Conservation (phyloP, 176 grass and related monocot genomes). For the Ensete ventricosum region DNA sequence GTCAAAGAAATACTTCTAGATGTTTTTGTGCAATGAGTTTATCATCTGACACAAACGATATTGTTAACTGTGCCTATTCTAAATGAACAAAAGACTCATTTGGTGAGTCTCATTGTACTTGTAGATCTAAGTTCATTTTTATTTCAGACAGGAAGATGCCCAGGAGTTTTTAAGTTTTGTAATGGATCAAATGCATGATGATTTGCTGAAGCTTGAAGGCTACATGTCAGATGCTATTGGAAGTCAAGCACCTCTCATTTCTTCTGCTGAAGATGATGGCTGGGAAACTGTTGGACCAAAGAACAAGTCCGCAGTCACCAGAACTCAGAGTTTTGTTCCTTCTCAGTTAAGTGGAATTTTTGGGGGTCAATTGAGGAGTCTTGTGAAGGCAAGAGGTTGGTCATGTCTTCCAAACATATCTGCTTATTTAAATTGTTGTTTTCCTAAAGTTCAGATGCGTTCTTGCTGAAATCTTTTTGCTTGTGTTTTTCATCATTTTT, state of each 20-base stretch:
- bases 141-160: constrained; percentile 93
- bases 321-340: constrained; percentile 79
- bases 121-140: neutral
- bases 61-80: neutral
- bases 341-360: constrained; percentile 91
- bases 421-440: neutral
- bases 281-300: constrained; percentile 98
- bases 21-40: neutral
- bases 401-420: neutral
- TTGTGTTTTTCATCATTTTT: too few species aligned
- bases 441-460: neutral
- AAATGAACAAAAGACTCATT: too few species aligned
- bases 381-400: constrained; percentile 79
- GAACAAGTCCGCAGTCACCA: constrained; percentile 85
- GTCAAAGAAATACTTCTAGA: neutral
- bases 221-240: constrained; percentile 44
- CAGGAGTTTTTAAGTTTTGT: constrained; percentile 92
- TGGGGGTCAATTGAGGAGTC: constrained; percentile 78
- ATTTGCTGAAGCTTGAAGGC: constrained; percentile 74
- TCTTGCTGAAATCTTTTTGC: neutral
- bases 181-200: constrained; percentile 95
- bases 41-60: neutral
- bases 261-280: constrained; percentile 71
- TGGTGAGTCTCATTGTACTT: neutral
- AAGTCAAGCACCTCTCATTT: constrained; percentile 33